Evolutionary conservation across 257 asterid species (phyloP), one percentile per base, ranked within the genome.

Genomic region (Capsicum chinense): DNA sequence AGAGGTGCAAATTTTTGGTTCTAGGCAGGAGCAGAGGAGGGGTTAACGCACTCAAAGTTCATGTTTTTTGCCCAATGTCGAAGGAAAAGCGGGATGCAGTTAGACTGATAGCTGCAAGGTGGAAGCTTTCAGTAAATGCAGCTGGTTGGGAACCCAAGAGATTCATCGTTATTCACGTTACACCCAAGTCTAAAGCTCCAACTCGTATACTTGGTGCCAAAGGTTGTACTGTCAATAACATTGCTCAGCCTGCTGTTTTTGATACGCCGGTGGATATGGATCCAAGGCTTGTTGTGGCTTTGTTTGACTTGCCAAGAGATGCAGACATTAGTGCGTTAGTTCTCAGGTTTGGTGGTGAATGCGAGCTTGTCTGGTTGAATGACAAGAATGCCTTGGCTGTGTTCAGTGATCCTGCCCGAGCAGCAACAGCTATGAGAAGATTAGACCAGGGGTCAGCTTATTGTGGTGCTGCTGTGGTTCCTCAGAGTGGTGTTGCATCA

Each of bases 91-190:
- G 97, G 87, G 99, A 97, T 84, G 95, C 93, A 5, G 90, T 97
- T 86, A 90, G 95, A 90, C 88, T 95, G 81, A 94, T 97, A 79
- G 98, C 98, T 11, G 98, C 94, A 35, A 92, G 99, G 86, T 97
- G 99, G 99, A 97, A 97, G 89, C 98, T 97, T 59, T 85, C 98
- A 4, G 90, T 95, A 50, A 90, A 87, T 86, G 92, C 95, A 54
- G 98, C 95, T 83, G 98, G 99, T 42, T 95, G 98, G 98, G 99
- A 97, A 91, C 99, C 99, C n/a, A 97, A 95, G 86, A 88, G 98
- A 79, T 97, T 97, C 54, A 83, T 97, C 21, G 90, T 91, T 44
- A 89, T 93, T 73, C 98, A 93, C 66, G 98, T 92, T 56, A 95
- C 98, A 1, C 94, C 94, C 39, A 95, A 94, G 87, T 97, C 98